Percentiles rank a stretch among this genome's conserved stretches.
Evolutionary conservation across 768 basidiomycete species (phyloP).

Genomic region (Royoungia palumana): DNA sequence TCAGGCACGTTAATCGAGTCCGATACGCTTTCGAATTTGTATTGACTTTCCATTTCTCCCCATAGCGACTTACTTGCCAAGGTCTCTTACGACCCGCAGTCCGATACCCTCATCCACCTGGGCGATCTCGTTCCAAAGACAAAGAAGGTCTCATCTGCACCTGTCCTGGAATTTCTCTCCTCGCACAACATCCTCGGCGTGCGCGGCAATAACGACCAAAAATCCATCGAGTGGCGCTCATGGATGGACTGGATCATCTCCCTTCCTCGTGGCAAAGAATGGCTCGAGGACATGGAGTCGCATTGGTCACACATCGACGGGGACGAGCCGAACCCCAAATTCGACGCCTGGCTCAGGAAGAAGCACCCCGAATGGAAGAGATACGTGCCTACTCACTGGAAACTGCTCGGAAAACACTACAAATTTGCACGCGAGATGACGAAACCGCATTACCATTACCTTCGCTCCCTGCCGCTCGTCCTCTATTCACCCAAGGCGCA

Average conservation of each 20-base stretch:
- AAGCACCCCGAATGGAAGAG: constrained; percentile 43
- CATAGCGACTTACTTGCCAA: constrained; percentile 59
- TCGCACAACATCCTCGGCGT: constrained; percentile 69
- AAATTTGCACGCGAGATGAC: constrained; percentile 66
- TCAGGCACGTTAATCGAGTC: constrained; percentile 48
- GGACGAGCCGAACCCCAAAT: constrained; percentile 19
- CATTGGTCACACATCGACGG: constrained; percentile 38
- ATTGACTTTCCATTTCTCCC: neutral
- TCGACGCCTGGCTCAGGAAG: constrained; percentile 40
- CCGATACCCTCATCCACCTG: constrained; percentile 73
- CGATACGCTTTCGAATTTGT: neutral
- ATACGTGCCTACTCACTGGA: constrained; percentile 65
- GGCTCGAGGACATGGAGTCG: constrained; percentile 52
- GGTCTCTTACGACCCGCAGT: constrained; percentile 53
- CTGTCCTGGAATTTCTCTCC: constrained; percentile 63
- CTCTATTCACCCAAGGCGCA: constrained; percentile 76
- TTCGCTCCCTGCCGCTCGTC: constrained; percentile 67
- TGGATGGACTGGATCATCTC: constrained; percentile 80
- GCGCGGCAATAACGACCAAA: constrained; percentile 93
- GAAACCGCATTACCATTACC: constrained; percentile 62
- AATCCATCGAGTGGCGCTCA: constrained; percentile 81
- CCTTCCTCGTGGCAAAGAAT: constrained; percentile 41
- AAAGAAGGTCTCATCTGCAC: constrained; percentile 51
- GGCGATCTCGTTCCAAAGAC: constrained; percentile 80
- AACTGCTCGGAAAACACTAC: constrained; percentile 75